These are phyloP conservation scores for Zarea fungicola DNA, from an alignment of 2,329 filamentous ascomycete species.

Conservation along the genomic window DNA sequence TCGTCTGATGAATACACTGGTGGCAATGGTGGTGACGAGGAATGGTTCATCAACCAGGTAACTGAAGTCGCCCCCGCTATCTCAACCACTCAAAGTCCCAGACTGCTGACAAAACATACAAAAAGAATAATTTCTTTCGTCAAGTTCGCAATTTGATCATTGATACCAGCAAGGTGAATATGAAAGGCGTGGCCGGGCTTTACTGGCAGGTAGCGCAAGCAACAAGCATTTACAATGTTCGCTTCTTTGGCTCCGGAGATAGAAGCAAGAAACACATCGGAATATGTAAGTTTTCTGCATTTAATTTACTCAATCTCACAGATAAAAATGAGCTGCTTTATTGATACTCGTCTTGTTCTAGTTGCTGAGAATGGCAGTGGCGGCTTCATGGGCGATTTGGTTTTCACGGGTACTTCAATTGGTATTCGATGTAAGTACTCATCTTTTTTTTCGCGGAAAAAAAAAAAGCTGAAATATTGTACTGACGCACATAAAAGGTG, in stretches of 20 bases:
- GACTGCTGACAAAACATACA: slow-evolving; percentile 20
- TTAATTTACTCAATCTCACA: neutral
- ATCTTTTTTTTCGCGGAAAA: too few relatives aligned
- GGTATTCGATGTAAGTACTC: slow-evolving; percentile 29
- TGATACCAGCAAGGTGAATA: slow-evolving; percentile 38
- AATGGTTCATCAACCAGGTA: slow-evolving; percentile 25
- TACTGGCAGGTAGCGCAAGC: slow-evolving; percentile 60
- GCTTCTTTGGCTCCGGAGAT: slow-evolving; percentile 38
- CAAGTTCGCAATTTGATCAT: slow-evolving; percentile 58
- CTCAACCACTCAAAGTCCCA: neutral
- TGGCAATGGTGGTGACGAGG: slow-evolving; percentile 21
- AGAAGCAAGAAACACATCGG: slow-evolving; percentile 13
- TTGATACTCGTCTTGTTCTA: neutral
- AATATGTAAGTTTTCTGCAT: slow-evolving; percentile 14
- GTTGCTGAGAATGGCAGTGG: slow-evolving; percentile 30
- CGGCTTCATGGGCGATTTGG: slow-evolving; percentile 52
- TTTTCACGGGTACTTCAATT: slow-evolving; percentile 51
- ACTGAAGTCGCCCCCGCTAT: neutral
- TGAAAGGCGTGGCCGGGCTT: slow-evolving; percentile 37
- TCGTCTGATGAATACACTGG: slow-evolving; percentile 36
- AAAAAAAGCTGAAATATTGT: neutral
- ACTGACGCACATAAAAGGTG: neutral
- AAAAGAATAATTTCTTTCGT: slow-evolving; percentile 54
- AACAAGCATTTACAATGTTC: slow-evolving; percentile 43
- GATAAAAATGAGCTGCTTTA: neutral